These are phyloP conservation scores for Rhizophora apiculata DNA, from an alignment of 345 rosid genomes.

Conservation along the genomic window DNA sequence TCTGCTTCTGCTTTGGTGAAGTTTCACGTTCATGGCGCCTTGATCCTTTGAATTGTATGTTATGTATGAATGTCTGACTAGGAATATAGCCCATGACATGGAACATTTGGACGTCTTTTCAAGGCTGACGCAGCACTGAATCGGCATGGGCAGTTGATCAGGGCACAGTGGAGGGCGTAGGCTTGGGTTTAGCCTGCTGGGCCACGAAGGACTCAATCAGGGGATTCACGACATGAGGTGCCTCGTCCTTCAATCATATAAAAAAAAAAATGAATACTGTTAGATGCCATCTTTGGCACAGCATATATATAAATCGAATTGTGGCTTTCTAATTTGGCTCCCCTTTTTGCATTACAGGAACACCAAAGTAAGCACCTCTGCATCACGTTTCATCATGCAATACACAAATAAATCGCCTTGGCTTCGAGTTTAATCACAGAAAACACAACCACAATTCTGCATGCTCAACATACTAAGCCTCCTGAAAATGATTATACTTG, in stretches of 20 bases:
- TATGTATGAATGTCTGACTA: neutral
- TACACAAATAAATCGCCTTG: too few species aligned
- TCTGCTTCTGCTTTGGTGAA: too few species aligned
- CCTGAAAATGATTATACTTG: too few species aligned
- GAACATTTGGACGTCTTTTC: neutral
- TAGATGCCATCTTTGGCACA: neutral
- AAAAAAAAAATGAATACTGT: neutral
- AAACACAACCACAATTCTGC: too few species aligned
- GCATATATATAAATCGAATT: neutral
- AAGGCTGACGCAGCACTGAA: constrained; percentile 1
- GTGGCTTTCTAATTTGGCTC: neutral
- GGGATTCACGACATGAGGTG: constrained; percentile 83
- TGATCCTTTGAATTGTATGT: too few species aligned
- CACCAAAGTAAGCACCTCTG: neutral
- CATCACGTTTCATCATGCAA: too few species aligned
- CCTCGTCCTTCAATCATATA: constrained; percentile 62
- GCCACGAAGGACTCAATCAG: constrained; percentile 74
- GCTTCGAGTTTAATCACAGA: too few species aligned
- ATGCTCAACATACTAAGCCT: too few species aligned
- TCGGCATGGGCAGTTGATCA: constrained; percentile 15
- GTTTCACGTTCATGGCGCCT: too few species aligned
- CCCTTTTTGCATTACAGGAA: neutral
- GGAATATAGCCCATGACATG: neutral
- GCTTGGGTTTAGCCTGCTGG: constrained; percentile 37
- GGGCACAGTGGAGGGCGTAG: constrained; percentile 19